Base-by-base conservation (phyloP, 306 rosid species). In the Myrica gale region DNA sequence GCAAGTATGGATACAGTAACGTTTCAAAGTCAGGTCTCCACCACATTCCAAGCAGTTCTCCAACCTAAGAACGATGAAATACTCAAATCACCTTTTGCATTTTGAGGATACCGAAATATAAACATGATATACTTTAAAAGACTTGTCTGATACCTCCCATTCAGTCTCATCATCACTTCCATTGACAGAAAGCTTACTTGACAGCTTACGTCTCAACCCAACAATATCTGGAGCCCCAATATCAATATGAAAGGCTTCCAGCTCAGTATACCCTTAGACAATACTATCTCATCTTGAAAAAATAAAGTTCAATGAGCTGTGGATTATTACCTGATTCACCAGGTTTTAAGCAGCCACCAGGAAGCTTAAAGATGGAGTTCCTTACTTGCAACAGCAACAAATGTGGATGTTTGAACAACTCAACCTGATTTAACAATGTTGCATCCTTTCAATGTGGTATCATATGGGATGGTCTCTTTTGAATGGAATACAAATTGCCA, bases 341-440 rank as follows among this genome's bases (percentile, higher is more conserved):
- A 21, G 93, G 93, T 58, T 95, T 91, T 70, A 94, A 84, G 61
- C 91, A 96, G 51, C 98, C 98, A 26, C 98, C 96, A 0, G 98
- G 98, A 69, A 94, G 97, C 87, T 86, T 89, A 76, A 85, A 88
- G 68, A 84, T 66, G 77, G 95, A 89, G 67, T 94, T 94, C 56
- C 87, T 85, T 68, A 90, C 79, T 93, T 90, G 98, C 82, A 90
- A 83, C 53, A 93, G 26, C 82, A 93, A 76, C 85, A 90, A 58
- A 80, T 94, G 98, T 3, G 98, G 98, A 80, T 94, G 95, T 71
- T 90, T 89, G 85, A 94, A 94, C 88, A 94, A 81, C 80, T 94
- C 98, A 55, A 94, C 97, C 98, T 94, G 87, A 80, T 74, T 61
- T 67, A 66, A 76, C 57, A 71, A 80, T 74, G 32, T 47, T n/a